Evolutionary conservation across 352 stramenopile genomes (phyloP).

Genomic region (Thalassiosira hispida): DNA sequence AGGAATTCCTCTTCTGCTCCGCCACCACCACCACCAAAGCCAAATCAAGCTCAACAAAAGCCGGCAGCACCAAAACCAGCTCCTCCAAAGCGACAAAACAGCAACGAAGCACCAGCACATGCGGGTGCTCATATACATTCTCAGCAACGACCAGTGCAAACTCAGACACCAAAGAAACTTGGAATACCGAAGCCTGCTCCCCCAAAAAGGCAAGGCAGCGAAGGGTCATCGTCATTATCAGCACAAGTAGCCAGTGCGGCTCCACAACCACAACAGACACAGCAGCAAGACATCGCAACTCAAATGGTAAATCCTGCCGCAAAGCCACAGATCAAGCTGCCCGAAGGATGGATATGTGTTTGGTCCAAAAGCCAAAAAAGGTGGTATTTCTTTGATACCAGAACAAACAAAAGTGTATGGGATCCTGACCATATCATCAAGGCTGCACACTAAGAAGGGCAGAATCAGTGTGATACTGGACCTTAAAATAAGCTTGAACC

Average conservation of each 20-base stretch:
- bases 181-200: conserved; percentile 8
- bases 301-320: conserved; percentile 64
- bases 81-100: conserved; percentile 10
- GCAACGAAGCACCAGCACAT: not conserved
- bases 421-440: conserved; percentile 40
- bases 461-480: not conserved
- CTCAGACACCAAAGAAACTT: conserved; percentile 9
- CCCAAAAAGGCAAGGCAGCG: conserved; percentile 26
- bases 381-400: conserved; percentile 80
- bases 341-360: conserved; percentile 71
- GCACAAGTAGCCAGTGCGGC: not conserved
- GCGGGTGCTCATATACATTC: not conserved
- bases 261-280: conserved; percentile 7
- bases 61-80: conserved; percentile 26
- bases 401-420: conserved; percentile 73
- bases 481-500: not conserved
- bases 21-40: conserved; percentile 18
- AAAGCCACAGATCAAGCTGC: conserved; percentile 72
- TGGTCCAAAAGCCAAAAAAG: conserved; percentile 76
- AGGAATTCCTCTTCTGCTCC: not conserved
- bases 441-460: conserved; percentile 7
- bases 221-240: not conserved
- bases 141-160: conserved; percentile 5
- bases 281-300: conserved; percentile 18
- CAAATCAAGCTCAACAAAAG: conserved; percentile 18